Percentiles rank a stretch among this genome's conserved stretches.
Conservation (phyloP, 129 eudicot species). For the Lonicera japonica region DNA sequence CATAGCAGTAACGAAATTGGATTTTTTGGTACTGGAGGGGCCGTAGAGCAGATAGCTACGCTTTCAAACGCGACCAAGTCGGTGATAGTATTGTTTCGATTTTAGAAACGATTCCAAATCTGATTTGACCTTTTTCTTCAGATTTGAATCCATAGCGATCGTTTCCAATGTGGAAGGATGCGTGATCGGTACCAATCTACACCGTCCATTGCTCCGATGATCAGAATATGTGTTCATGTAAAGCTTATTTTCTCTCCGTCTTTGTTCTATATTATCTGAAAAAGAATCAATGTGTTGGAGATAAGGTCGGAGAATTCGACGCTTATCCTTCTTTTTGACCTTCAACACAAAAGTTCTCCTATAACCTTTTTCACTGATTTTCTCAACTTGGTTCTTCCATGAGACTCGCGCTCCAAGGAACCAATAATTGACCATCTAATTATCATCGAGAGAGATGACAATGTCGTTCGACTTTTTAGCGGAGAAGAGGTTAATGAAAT, state of each 20-base stretch:
- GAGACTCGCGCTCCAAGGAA: constrained; percentile 61
- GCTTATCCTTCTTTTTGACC: constrained; percentile 34
- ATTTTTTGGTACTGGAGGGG: constrained; percentile 24
- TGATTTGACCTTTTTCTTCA: constrained; percentile 23
- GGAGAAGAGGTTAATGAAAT: constrained; percentile 51
- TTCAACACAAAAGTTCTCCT: constrained; percentile 21
- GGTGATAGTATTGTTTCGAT: constrained; percentile 32
- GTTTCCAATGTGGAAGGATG: constrained; percentile 46
- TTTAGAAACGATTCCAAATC: constrained; percentile 29
- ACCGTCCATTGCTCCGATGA: constrained; percentile 12
- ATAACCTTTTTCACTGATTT: background rate
- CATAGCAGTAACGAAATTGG: constrained; percentile 26
- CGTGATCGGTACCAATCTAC: constrained; percentile 29
- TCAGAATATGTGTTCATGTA: background rate
- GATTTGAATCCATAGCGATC: constrained; percentile 33
- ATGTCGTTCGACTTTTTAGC: constrained; percentile 47
- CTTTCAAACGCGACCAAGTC: constrained; percentile 36
- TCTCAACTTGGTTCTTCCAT: constrained; percentile 38
- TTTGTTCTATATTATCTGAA: constrained; percentile 32
- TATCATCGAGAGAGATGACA: constrained; percentile 39
- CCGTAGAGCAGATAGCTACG: constrained; percentile 27
- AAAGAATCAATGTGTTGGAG: constrained; percentile 38
- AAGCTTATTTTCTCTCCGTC: constrained; percentile 19
- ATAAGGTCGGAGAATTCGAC: no score
- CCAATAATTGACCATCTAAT: constrained; percentile 37